phyloP scores from a whole-genome alignment of 768 basidiomycete species.

The Boletellus sp. region DNA sequence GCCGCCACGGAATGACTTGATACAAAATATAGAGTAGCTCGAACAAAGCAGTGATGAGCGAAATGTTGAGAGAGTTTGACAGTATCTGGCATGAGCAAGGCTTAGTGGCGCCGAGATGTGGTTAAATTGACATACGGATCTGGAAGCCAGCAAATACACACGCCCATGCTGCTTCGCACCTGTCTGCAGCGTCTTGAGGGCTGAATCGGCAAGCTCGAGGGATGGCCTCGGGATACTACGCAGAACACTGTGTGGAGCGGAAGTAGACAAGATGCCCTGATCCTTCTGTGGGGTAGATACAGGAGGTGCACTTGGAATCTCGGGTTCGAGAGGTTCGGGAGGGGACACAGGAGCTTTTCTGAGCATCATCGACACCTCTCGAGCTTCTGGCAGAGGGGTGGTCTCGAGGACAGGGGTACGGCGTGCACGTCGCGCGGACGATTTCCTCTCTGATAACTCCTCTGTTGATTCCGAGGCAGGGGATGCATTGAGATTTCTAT shows the following conservation, averaged over 20 bases:
- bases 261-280: conserved; percentile 11
- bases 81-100: conserved; percentile 41
- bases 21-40: conserved; percentile 55
- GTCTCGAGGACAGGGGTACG: conserved; percentile 31
- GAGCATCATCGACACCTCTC: conserved; percentile 51
- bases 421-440: conserved; percentile 20
- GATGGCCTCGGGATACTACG: conserved; percentile 21
- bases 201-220: conserved; percentile 18
- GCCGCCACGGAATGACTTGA: conserved; percentile 52
- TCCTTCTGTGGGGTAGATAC: conserved; percentile 19
- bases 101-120: not conserved
- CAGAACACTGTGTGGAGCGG: conserved; percentile 28
- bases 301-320: not conserved
- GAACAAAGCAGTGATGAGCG: conserved; percentile 47
- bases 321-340: conserved; percentile 13
- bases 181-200: conserved; percentile 20
- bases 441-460: conserved; percentile 13
- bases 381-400: conserved; percentile 48
- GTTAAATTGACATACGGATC: conserved; percentile 23
- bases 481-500: conserved; percentile 18
- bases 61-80: conserved; percentile 64
- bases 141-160: conserved; percentile 19
- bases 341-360: conserved; percentile 44
- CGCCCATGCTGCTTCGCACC: conserved; percentile 18
- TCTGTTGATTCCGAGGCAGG: conserved; percentile 11